A percentile compares a stretch with the other conserved stretches of the same genome.
phyloP scores from a whole-genome alignment of 1,139 yeast species.

The Pichia norvegensis region DNA sequence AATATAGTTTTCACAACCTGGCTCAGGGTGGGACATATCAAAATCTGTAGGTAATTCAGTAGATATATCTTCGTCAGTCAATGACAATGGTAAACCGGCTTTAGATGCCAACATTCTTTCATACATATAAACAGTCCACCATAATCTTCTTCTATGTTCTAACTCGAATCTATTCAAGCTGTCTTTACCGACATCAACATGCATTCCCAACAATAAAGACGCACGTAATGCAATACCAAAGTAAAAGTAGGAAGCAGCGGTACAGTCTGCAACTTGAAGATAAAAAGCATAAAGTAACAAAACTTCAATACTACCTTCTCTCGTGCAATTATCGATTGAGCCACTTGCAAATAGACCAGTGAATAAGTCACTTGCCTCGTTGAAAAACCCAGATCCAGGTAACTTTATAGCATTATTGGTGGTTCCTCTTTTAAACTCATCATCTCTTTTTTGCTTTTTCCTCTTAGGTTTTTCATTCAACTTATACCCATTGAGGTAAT shows the following conservation, averaged over 20 bases:
- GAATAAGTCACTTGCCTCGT: constrained; percentile 67
- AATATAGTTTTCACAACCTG: constrained; percentile 56
- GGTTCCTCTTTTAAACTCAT: not conserved
- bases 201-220: constrained; percentile 71
- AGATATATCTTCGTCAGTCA: constrained; percentile 71
- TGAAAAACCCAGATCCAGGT: constrained; percentile 72
- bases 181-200: constrained; percentile 72
- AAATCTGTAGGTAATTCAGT: constrained; percentile 71
- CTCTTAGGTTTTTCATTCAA: constrained; percentile 19
- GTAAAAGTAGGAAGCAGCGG: constrained; percentile 73
- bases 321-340: constrained; percentile 67
- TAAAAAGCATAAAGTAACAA: constrained; percentile 70
- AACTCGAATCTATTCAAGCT: constrained; percentile 54
- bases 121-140: constrained; percentile 92
- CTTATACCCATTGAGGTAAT: constrained; percentile 37
- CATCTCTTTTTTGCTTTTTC: constrained; percentile 19
- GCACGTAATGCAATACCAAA: constrained; percentile 74
- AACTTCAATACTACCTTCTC: constrained; percentile 80
- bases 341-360: constrained; percentile 72
- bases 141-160: constrained; percentile 73
- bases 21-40: constrained; percentile 50
- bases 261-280: constrained; percentile 78
- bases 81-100: constrained; percentile 74
- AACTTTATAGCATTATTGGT: constrained; percentile 31
- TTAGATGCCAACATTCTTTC: constrained; percentile 81